Evolutionary conservation across 306 rosid species (phyloP).

Genomic region (Senna siamea): DNA sequence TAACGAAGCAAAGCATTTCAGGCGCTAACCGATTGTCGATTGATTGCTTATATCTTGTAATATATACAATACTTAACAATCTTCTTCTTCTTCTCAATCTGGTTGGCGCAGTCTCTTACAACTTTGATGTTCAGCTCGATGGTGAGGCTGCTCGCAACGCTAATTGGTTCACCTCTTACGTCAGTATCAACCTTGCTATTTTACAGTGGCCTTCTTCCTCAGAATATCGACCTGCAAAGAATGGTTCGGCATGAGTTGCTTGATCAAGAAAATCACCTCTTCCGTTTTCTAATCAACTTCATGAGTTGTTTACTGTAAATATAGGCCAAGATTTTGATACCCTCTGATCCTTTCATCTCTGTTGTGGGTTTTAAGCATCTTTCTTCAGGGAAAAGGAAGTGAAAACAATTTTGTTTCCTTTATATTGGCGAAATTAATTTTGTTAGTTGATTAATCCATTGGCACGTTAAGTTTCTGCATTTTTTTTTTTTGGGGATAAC

Average conservation of each 20-base stretch:
- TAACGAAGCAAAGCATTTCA: no score
- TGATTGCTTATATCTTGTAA: no score
- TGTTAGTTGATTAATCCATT: no score
- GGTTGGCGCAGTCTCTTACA: neutral
- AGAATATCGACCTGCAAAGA: neutral
- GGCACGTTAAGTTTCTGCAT: no score
- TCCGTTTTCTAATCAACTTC: conserved; percentile 55
- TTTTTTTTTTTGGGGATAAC: no score
- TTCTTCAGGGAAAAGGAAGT: neutral
- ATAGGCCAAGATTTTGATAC: neutral
- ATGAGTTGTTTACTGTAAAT: neutral
- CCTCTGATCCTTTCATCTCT: neutral
- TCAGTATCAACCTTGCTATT: conserved; percentile 63
- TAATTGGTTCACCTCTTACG: conserved; percentile 56
- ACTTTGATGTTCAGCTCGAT: conserved; percentile 62
- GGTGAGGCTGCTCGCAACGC: conserved; percentile 55
- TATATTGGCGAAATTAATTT: no score
- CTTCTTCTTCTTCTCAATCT: neutral
- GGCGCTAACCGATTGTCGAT: no score
- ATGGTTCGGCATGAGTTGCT: conserved; percentile 67
- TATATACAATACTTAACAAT: neutral
- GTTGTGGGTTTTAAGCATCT: neutral
- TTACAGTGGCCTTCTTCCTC: conserved; percentile 72
- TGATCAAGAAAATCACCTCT: conserved; percentile 54
- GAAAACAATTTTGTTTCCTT: no score